Evolutionary conservation across 129 eudicot genomes (phyloP).

Genomic region (Flaveria sonorensis): DNA sequence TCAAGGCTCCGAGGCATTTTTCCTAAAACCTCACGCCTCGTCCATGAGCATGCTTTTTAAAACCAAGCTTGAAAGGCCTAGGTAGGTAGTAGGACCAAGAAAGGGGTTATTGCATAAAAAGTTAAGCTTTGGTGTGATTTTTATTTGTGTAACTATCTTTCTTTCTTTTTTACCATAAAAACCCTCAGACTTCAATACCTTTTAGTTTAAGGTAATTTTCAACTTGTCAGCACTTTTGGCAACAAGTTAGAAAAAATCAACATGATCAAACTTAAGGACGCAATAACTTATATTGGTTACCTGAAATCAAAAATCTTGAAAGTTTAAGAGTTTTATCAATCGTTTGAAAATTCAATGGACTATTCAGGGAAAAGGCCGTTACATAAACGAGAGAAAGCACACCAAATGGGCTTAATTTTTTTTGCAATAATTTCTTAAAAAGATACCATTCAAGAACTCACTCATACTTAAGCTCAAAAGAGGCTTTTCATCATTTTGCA

Average conservation of each 20-base stretch:
- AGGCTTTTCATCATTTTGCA: conserved; percentile 67
- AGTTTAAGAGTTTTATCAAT: not conserved
- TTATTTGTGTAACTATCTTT: not conserved
- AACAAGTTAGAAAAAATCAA: conserved; percentile 2
- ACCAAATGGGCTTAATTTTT: not conserved
- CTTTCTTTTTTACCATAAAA: not conserved
- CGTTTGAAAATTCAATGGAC: conserved; percentile 2
- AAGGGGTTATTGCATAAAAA: not conserved
- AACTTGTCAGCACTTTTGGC: not conserved
- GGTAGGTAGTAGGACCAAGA: not conserved
- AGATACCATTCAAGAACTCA: conserved; percentile 43
- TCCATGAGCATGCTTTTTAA: no score
- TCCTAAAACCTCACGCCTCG: no score
- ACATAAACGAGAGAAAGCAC: not conserved
- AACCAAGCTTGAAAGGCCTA: no score
- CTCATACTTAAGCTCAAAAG: conserved; percentile 71
- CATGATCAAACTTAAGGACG: not conserved
- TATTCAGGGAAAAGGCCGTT: not conserved
- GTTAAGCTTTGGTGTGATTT: conserved; percentile 8
- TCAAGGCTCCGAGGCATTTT: no score
- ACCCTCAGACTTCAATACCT: not conserved
- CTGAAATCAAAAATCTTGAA: not conserved
- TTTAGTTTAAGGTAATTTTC: not conserved
- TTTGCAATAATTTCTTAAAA: not conserved
- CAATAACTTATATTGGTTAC: not conserved